phyloP scores from a whole-genome alignment of 768 basidiomycete genomes.

The Kwoniella sp. region DNA sequence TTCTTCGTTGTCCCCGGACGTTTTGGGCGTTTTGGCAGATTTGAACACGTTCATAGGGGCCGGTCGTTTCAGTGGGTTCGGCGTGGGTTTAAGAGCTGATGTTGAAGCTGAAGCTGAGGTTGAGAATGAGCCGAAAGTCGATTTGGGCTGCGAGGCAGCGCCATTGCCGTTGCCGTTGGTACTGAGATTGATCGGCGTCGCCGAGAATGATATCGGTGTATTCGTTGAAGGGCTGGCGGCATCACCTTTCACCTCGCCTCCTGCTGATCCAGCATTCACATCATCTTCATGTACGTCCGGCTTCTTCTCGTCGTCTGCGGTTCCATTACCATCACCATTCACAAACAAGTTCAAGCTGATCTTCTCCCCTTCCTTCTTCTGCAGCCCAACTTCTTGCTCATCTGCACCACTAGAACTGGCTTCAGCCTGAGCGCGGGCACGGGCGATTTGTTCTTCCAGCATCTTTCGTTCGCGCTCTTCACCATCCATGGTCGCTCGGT shows the following conservation, averaged over 20 bases:
- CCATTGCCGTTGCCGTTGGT: not conserved
- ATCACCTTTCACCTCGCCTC: not conserved
- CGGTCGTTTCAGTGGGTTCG: constrained; percentile 51
- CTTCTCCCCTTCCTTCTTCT: constrained; percentile 50
- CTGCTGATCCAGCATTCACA: not conserved
- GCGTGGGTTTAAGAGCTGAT: constrained; percentile 10
- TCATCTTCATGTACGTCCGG: not conserved
- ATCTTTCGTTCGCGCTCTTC: constrained; percentile 89
- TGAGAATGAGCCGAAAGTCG: constrained; percentile 25
- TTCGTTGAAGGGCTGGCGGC: not conserved
- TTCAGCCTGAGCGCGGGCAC: constrained; percentile 62
- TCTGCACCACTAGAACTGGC: constrained; percentile 14
- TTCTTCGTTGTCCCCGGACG: no score
- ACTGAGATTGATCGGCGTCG: not conserved
- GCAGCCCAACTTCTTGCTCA: constrained; percentile 30
- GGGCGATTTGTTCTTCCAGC: constrained; percentile 90
- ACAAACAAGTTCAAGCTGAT: constrained; percentile 42
- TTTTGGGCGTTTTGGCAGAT: constrained; percentile 52
- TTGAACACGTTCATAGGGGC: constrained; percentile 63
- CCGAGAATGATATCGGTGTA: not conserved
- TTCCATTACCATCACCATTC: no score
- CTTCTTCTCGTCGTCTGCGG: constrained; percentile 3
- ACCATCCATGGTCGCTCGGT: constrained; percentile 84
- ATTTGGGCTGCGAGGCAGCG: not conserved
- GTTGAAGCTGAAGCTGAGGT: constrained; percentile 23